Conservation (phyloP, 495 filamentous ascomycete species). For the Podospora australis region DNA sequence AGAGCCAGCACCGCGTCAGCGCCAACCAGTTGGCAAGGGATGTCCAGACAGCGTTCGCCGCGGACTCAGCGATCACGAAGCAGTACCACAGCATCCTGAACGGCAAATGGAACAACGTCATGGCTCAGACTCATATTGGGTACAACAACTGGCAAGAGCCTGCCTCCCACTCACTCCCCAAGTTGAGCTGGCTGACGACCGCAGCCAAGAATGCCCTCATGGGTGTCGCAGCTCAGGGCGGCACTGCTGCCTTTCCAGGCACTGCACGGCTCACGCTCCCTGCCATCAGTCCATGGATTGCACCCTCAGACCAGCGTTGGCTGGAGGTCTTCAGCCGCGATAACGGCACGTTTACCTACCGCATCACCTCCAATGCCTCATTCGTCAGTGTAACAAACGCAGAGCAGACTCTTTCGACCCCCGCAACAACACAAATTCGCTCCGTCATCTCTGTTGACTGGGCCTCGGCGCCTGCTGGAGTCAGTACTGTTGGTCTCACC, state of each 20-base stretch:
- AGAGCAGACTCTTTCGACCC: slow-evolving; percentile 35
- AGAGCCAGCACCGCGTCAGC: slow-evolving; percentile 20
- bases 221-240: slow-evolving; percentile 50
- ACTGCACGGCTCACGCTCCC: slow-evolving; percentile 40
- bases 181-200: slow-evolving; percentile 35
- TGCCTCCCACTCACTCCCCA: slow-evolving; percentile 46
- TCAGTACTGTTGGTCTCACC: slow-evolving; percentile 30
- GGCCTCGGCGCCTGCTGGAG: slow-evolving; percentile 40
- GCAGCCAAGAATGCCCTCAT: slow-evolving; percentile 45
- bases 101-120: slow-evolving; percentile 58
- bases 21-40: slow-evolving; percentile 44
- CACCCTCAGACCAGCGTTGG: slow-evolving; percentile 36
- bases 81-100: slow-evolving; percentile 49
- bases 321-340: slow-evolving; percentile 55
- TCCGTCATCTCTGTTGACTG: slow-evolving; percentile 50
- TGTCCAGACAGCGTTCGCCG: slow-evolving; percentile 46
- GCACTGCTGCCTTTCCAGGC: slow-evolving; percentile 44
- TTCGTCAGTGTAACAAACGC: slow-evolving; percentile 46
- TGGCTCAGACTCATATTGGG: slow-evolving; percentile 28
- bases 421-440: slow-evolving; percentile 38
- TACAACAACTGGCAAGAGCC: slow-evolving; percentile 50
- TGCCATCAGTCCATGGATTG: slow-evolving; percentile 46
- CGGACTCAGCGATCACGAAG: slow-evolving; percentile 48
- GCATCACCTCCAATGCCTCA: slow-evolving; percentile 35
- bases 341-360: slow-evolving; percentile 45